Conservation (phyloP, 2,329 filamentous ascomycete species). For the Aspergillus awamori region DNA sequence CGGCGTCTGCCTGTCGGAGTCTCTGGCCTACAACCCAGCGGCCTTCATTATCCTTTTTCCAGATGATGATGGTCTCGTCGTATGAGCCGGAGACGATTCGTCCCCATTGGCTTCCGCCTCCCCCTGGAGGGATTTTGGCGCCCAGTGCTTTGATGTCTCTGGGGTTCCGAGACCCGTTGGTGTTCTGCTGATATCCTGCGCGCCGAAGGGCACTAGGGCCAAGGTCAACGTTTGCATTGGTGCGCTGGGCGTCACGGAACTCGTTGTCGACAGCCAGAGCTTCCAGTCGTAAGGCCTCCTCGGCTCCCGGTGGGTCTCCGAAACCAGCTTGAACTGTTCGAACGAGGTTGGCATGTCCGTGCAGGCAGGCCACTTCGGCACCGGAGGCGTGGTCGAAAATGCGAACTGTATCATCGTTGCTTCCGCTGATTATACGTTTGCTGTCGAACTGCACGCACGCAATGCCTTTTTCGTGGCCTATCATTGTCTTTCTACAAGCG, state of each 20-base stretch:
- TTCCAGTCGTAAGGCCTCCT: constrained; percentile 71
- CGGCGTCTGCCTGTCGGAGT: constrained; percentile 65
- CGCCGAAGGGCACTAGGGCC: constrained; percentile 53
- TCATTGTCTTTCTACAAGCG: constrained; percentile 72
- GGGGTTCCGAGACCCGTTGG: constrained; percentile 71
- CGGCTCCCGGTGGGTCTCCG: constrained; percentile 80
- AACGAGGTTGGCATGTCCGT: constrained; percentile 81
- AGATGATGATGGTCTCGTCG: constrained; percentile 93
- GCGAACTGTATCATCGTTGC: constrained; percentile 92
- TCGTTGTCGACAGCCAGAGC: constrained; percentile 72
- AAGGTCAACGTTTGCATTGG: constrained; percentile 46
- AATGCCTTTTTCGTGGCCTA: constrained; percentile 91
- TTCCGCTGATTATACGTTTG: constrained; percentile 89
- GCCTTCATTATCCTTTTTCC: constrained; percentile 82
- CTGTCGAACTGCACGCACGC: constrained; percentile 97
- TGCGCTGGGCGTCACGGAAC: constrained; percentile 64
- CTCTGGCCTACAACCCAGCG: constrained; percentile 79
- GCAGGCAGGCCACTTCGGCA: constrained; percentile 84
- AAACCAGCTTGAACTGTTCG: constrained; percentile 95
- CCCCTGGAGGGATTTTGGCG: constrained; percentile 85
- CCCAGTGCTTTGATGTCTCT: constrained; percentile 75
- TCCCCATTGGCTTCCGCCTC: constrained; percentile 83
- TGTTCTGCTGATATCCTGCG: constrained; percentile 58
- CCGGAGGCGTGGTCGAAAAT: constrained; percentile 88
- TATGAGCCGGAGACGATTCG: constrained; percentile 98